Evolutionary conservation across 2,329 filamentous ascomycete genomes (phyloP).

Genomic region (Sporothrix euskadiensis): DNA sequence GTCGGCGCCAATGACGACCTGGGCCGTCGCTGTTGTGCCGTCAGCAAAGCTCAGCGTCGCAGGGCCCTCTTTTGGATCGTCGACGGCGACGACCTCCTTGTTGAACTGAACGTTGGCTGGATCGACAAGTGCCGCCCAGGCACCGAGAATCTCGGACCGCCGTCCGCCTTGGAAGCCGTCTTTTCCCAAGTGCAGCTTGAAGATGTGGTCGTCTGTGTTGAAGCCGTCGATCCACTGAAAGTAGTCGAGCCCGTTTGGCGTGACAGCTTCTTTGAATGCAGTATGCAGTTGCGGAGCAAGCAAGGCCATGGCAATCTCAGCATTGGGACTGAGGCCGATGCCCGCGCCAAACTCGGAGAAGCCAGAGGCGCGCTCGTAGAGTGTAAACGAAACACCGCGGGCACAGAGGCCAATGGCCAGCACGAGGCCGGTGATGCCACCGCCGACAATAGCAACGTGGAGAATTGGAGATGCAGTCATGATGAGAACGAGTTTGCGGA

Average conservation of each 20-base stretch:
- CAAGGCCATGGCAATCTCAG: conserved; percentile 47
- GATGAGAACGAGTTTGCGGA: too few relatives aligned
- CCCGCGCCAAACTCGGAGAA: conserved; percentile 54
- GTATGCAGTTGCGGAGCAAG: conserved; percentile 44
- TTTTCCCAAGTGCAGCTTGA: conserved; percentile 43
- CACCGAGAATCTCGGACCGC: conserved; percentile 45
- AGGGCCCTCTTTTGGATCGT: conserved; percentile 25
- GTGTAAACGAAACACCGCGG: conserved; percentile 45
- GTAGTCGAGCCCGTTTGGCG: conserved; percentile 45
- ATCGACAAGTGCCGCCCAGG: conserved; percentile 41
- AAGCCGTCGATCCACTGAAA: conserved; percentile 48
- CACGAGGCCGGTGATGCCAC: conserved; percentile 53
- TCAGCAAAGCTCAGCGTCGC: conserved; percentile 39
- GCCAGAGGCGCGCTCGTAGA: conserved; percentile 49
- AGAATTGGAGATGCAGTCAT: conserved; percentile 23
- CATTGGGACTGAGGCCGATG: conserved; percentile 55
- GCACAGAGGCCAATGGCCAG: conserved; percentile 50
- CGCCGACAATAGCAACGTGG: conserved; percentile 52
- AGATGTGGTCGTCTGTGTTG: conserved; percentile 38
- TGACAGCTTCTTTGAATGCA: conserved; percentile 43
- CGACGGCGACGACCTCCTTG: conserved; percentile 40
- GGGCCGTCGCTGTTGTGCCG: conserved; percentile 37
- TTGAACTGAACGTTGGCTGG: conserved; percentile 38
- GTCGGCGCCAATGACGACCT: conserved; percentile 60
- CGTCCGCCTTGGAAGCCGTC: conserved; percentile 47